Evolutionary conservation across 192 early-diverging fungal species (phyloP).

Genomic region (Radiomyces spectabilis): DNA sequence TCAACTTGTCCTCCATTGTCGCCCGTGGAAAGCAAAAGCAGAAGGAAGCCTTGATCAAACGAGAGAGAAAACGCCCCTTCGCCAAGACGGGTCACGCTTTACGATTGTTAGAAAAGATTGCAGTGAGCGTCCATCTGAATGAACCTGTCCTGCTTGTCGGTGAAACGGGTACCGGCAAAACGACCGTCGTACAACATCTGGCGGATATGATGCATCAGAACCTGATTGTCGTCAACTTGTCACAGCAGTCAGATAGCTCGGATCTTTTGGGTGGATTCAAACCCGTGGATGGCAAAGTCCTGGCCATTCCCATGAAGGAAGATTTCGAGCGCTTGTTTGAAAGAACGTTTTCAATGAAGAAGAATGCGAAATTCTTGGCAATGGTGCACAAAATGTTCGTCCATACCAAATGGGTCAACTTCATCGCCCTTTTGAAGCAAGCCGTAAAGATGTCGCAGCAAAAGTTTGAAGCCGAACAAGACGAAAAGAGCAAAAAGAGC

Average conservation of each 20-base stretch:
- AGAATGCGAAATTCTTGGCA: slow-evolving; percentile 83
- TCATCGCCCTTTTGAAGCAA: slow-evolving; percentile 66
- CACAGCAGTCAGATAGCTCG: slow-evolving; percentile 90
- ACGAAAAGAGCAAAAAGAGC: slow-evolving; percentile 23
- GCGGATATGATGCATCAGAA: slow-evolving; percentile 67
- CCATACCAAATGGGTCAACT: slow-evolving; percentile 77
- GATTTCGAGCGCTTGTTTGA: slow-evolving; percentile 83
- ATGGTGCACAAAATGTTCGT: slow-evolving; percentile 61
- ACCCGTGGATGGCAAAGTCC: slow-evolving; percentile 76
- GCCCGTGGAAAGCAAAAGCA: slow-evolving; percentile 18
- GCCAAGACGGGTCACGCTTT: slow-evolving; percentile 80
- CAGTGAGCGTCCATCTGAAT: slow-evolving; percentile 66
- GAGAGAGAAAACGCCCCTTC: slow-evolving; percentile 52
- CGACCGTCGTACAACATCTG: slow-evolving; percentile 88
- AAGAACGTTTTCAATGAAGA: slow-evolving; percentile 79
- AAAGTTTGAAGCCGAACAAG: slow-evolving; percentile 36
- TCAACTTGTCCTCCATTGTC: slow-evolving; percentile 34
- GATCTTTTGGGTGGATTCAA: slow-evolving; percentile 98
- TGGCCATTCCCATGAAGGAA: slow-evolving; percentile 76
- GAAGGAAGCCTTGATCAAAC: slow-evolving; percentile 21
- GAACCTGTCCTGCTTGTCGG: slow-evolving; percentile 91
- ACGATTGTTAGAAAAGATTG: slow-evolving; percentile 79
- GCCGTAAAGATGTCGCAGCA: slow-evolving; percentile 76
- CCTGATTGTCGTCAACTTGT: slow-evolving; percentile 91
- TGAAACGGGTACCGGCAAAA: slow-evolving; percentile 98